These are phyloP conservation scores for Scheffersomyces titani DNA, from an alignment of 1,139 yeast species.

Conservation along the genomic window DNA sequence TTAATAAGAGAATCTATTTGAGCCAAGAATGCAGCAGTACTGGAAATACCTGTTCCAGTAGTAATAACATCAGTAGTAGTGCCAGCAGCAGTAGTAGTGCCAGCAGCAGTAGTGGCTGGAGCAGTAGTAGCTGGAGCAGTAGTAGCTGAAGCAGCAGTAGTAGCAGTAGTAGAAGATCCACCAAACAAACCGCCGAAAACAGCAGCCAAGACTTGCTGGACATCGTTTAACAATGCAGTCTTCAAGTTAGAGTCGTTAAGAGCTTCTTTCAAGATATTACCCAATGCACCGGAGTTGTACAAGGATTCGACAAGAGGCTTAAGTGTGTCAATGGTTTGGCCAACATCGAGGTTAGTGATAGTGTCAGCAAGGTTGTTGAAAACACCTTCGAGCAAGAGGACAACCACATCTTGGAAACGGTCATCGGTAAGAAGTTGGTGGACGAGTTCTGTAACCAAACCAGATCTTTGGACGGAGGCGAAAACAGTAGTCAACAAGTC, in stretches of 20 bases:
- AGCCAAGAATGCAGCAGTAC: not conserved
- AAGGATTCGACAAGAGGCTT: conserved; percentile 24
- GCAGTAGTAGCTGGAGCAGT: not conserved
- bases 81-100: conserved; percentile 1
- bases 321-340: conserved; percentile 19
- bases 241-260: conserved; percentile 25
- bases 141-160: conserved; percentile 1
- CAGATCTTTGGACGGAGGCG: conserved; percentile 29
- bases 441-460: conserved; percentile 29
- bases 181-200: conserved; percentile 3
- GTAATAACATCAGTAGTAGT: not conserved
- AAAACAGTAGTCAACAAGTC: conserved; percentile 36
- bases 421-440: conserved; percentile 26
- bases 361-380: conserved; percentile 24
- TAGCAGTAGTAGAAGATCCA: conserved; percentile 4
- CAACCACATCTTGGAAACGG: conserved; percentile 30
- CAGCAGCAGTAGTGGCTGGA: conserved; percentile 1
- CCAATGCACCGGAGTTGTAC: conserved; percentile 27
- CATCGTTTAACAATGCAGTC: conserved; percentile 22
- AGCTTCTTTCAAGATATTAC: conserved; percentile 26
- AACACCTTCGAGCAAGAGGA: conserved; percentile 25
- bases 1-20: not conserved
- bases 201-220: conserved; percentile 5
- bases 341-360: conserved; percentile 9
- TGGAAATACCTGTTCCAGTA: not conserved